Conservation (phyloP, 2,329 filamentous ascomycete genomes). For the Epichloe aotearoae region DNA sequence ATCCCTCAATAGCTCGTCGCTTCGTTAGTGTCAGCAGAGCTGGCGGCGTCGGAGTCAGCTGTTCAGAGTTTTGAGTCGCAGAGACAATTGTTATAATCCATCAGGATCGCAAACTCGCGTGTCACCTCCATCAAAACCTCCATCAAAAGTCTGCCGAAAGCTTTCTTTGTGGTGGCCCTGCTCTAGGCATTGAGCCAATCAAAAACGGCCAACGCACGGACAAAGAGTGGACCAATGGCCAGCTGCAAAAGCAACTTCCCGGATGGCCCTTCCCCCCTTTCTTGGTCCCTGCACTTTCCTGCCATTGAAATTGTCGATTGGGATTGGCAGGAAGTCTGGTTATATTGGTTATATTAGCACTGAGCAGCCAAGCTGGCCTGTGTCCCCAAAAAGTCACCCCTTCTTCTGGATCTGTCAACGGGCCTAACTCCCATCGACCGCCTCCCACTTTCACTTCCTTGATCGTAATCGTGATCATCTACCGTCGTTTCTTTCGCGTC, state of each 20-base stretch:
- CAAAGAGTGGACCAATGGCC: slow-evolving; percentile 15
- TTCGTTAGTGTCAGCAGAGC: neutral
- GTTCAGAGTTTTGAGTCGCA: neutral
- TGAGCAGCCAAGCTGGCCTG: slow-evolving; percentile 5
- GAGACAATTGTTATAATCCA: slow-evolving; percentile 2
- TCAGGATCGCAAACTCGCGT: slow-evolving; percentile 10
- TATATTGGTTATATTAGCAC: neutral
- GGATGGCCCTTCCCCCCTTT: slow-evolving; percentile 28
- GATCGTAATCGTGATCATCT: slow-evolving; percentile 5
- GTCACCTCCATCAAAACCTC: slow-evolving; percentile 11
- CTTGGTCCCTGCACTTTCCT: slow-evolving; percentile 25
- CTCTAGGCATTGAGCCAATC: slow-evolving; percentile 16
- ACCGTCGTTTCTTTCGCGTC: slow-evolving; percentile 11
- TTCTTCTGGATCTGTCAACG: slow-evolving; percentile 9
- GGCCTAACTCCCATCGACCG: slow-evolving; percentile 3
- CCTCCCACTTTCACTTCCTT: slow-evolving; percentile 1
- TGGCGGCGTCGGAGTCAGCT: neutral
- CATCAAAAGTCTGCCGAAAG: slow-evolving; percentile 18
- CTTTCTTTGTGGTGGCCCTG: slow-evolving; percentile 12
- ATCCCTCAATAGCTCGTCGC: neutral
- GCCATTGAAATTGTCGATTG: slow-evolving; percentile 36
- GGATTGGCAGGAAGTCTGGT: slow-evolving; percentile 22
- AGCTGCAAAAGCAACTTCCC: slow-evolving; percentile 13
- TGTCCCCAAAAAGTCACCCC: slow-evolving; percentile 27
- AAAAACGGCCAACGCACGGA: slow-evolving; percentile 15